phyloP scores from a whole-genome alignment of 805 yeast species.

The Ogataea parapolymorpha region DNA sequence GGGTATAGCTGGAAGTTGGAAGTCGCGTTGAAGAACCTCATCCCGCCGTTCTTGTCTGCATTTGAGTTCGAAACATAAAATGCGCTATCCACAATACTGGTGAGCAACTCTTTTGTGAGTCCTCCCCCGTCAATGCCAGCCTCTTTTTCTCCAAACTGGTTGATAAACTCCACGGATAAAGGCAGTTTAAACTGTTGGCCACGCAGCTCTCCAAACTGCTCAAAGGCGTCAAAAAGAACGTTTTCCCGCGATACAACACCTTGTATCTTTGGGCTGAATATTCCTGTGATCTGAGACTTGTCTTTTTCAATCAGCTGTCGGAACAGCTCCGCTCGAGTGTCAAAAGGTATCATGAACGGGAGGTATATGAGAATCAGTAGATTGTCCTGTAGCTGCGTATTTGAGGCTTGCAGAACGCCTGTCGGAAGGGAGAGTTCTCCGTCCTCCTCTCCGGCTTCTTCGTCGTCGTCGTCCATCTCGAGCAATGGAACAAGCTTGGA shows the following conservation, averaged over 20 bases:
- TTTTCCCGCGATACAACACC: constrained; percentile 68
- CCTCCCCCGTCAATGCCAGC: constrained; percentile 98
- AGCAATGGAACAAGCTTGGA: constrained; percentile 19
- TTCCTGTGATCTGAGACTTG: constrained; percentile 26
- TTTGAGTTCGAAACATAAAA: constrained; percentile 43
- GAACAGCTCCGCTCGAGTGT: constrained; percentile 68
- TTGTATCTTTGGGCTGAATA: constrained; percentile 26
- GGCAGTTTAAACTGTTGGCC: constrained; percentile 57
- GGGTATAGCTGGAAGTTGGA: constrained; percentile 69
- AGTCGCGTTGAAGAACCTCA: constrained; percentile 41
- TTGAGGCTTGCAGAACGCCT: constrained; percentile 13
- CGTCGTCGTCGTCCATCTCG: constrained; percentile 18
- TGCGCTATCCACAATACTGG: constrained; percentile 66
- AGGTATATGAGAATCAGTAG: constrained; percentile 52
- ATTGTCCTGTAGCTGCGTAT: constrained; percentile 33
- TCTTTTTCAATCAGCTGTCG: constrained; percentile 61
- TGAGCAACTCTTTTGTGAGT: constrained; percentile 83
- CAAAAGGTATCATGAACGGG: constrained; percentile 81
- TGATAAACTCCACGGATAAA: constrained; percentile 63
- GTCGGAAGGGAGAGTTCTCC: constrained; percentile 2
- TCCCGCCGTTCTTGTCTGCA: constrained; percentile 20
- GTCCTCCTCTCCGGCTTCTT: constrained; percentile 6
- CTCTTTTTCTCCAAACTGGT: constrained; percentile 68
- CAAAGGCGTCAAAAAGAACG: constrained; percentile 72
- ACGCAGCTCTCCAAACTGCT: constrained; percentile 44